These are phyloP conservation scores for Lumnitzera littorea DNA, from an alignment of 345 rosid species.

Conservation along the genomic window DNA sequence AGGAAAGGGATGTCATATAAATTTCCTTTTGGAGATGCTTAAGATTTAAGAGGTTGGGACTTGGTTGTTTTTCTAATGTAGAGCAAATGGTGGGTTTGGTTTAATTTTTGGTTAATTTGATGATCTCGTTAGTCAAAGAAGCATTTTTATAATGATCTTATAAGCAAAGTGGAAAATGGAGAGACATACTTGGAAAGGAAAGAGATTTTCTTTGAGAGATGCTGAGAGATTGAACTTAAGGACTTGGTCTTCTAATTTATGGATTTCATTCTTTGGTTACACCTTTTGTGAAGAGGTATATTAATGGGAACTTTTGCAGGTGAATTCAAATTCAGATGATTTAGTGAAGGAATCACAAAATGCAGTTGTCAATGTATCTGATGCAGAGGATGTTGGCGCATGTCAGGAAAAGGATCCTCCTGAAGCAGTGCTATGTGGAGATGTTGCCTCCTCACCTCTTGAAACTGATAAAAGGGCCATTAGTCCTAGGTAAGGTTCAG, in stretches of 20 bases:
- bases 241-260: neutral
- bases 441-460: conserved; percentile 27
- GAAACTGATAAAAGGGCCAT: conserved; percentile 36
- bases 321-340: conserved; percentile 35
- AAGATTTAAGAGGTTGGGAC: too few relatives aligned
- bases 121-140: too few relatives aligned
- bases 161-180: too few relatives aligned
- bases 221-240: too few relatives aligned
- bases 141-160: too few relatives aligned
- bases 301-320: conserved; percentile 21
- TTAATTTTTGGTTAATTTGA: too few relatives aligned
- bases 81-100: too few relatives aligned
- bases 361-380: conserved; percentile 21
- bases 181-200: too few relatives aligned
- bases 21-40: too few relatives aligned
- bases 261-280: neutral
- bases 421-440: conserved; percentile 20
- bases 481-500: conserved; percentile 35
- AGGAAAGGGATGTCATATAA: too few relatives aligned
- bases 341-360: conserved; percentile 35
- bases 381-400: conserved; percentile 33
- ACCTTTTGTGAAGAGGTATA: neutral
- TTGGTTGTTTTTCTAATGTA: too few relatives aligned
- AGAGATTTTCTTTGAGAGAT: too few relatives aligned
- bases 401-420: conserved; percentile 36